Evolutionary conservation across 2,329 filamentous ascomycete species (phyloP).

Genomic region (Ilyonectria mors-panacis): DNA sequence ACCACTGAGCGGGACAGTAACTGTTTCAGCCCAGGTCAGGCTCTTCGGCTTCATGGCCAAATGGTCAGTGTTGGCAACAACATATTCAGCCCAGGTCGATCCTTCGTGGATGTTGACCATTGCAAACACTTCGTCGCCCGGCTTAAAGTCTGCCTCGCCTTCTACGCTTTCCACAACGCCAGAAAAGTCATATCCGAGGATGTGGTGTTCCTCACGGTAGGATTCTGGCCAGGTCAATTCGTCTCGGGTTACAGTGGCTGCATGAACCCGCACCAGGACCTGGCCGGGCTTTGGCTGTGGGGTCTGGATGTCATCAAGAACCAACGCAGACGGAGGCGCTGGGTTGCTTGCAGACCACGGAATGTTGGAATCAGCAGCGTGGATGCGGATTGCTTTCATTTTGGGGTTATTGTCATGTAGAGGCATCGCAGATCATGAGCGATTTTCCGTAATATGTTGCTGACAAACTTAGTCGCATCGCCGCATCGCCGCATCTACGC

Average conservation of each 20-base stretch:
- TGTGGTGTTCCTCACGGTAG: constrained; percentile 25
- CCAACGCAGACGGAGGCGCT: constrained; percentile 24
- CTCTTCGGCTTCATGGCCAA: constrained; percentile 49
- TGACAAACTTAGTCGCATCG: constrained; percentile 20
- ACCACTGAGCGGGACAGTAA: constrained; percentile 53
- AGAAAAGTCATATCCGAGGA: constrained; percentile 33
- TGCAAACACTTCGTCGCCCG: constrained; percentile 50
- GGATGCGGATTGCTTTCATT: constrained; percentile 36
- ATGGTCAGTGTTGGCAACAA: constrained; percentile 42
- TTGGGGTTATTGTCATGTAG: constrained; percentile 25
- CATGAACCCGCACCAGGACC: constrained; percentile 33
- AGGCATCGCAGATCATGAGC: constrained; percentile 8
- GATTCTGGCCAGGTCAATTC: constrained; percentile 37
- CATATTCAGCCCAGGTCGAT: constrained; percentile 45
- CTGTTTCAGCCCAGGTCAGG: constrained; percentile 50
- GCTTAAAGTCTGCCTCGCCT: constrained; percentile 39
- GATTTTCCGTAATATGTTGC: constrained; percentile 34
- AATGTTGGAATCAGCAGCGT: constrained; percentile 16
- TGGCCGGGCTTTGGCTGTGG: constrained; percentile 26
- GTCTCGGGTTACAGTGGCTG: constrained; percentile 38
- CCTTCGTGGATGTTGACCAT: constrained; percentile 42
- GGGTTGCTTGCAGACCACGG: constrained; percentile 33
- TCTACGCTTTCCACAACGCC: constrained; percentile 34
- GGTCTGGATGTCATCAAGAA: constrained; percentile 23
- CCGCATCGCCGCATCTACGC: too few relatives aligned